phyloP scores from a whole-genome alignment of 306 rosid species.

The Parietaria judaica region DNA sequence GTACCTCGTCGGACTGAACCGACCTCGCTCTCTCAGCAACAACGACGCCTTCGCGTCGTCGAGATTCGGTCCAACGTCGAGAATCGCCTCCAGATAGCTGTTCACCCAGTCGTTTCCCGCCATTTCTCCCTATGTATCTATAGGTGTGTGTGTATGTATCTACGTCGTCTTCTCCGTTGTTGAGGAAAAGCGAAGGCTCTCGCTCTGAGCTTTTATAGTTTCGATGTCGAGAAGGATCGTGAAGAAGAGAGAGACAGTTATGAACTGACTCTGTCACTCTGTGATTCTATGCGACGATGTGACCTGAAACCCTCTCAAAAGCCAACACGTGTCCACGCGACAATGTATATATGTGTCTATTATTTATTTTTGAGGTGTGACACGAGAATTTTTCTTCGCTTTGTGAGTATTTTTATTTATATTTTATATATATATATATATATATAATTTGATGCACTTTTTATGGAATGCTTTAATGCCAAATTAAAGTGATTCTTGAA shows the following conservation, averaged over 20 bases:
- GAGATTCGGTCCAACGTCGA: constrained; percentile 48
- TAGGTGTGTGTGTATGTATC: background rate
- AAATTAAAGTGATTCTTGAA: background rate
- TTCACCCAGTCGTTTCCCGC: constrained; percentile 64
- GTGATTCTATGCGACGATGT: background rate
- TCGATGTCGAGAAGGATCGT: background rate
- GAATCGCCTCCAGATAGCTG: constrained; percentile 54
- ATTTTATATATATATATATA: background rate
- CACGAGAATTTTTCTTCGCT: background rate
- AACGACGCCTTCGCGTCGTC: constrained; percentile 44
- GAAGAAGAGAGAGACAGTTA: background rate
- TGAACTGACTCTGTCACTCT: background rate
- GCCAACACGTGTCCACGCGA: constrained; percentile 2
- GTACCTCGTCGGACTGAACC: constrained; percentile 53
- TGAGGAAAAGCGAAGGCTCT: background rate
- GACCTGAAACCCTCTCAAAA: background rate
- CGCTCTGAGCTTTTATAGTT: constrained; percentile 1
- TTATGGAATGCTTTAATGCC: background rate
- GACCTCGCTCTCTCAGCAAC: constrained; percentile 47
- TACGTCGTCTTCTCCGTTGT: no score
- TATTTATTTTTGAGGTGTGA: background rate
- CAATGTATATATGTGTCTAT: background rate
- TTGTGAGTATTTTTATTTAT: background rate
- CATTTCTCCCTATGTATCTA: constrained; percentile 20
- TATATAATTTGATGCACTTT: background rate